Conservation (phyloP, 2,329 filamentous ascomycete species). For the Alternaria sp. region DNA sequence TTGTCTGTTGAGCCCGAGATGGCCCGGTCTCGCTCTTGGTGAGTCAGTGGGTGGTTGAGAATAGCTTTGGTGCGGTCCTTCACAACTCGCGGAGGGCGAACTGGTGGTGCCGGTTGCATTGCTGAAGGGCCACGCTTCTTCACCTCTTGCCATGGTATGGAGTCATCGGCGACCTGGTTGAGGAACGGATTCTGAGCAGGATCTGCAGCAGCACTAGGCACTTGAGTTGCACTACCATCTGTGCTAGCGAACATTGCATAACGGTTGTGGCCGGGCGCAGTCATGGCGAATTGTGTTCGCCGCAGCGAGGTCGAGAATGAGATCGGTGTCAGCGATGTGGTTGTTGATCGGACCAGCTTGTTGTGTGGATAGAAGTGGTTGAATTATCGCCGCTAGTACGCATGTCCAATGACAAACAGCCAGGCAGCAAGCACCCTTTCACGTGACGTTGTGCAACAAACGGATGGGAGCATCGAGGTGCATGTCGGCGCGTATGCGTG, state of each 20-base stretch:
- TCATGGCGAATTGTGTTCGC: conserved; percentile 21
- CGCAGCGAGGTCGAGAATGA: not conserved
- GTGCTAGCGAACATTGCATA: conserved; percentile 34
- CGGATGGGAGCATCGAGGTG: conserved; percentile 2
- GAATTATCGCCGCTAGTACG: conserved; percentile 1
- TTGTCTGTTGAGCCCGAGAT: conserved; percentile 16
- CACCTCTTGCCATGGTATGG: conserved; percentile 39
- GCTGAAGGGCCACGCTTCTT: conserved; percentile 26
- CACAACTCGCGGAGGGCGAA: conserved; percentile 15
- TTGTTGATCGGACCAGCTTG: not conserved
- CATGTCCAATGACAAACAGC: not conserved
- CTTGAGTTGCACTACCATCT: conserved; percentile 15
- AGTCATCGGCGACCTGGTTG: conserved; percentile 35
- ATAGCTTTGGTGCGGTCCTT: conserved; percentile 14
- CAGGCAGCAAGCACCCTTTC: conserved; percentile 17
- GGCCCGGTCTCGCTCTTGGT: conserved; percentile 11
- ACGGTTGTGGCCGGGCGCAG: conserved; percentile 27
- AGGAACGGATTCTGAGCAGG: conserved; percentile 26
- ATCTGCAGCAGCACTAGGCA: conserved; percentile 7
- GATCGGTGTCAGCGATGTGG: not conserved
- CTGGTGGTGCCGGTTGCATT: not conserved
- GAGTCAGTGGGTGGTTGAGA: not conserved
- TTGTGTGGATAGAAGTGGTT: not conserved
- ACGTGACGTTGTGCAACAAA: conserved; percentile 7
- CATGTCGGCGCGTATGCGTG: not conserved